phyloP scores from a whole-genome alignment of 768 basidiomycete genomes.

The Dendrothele bispora region DNA sequence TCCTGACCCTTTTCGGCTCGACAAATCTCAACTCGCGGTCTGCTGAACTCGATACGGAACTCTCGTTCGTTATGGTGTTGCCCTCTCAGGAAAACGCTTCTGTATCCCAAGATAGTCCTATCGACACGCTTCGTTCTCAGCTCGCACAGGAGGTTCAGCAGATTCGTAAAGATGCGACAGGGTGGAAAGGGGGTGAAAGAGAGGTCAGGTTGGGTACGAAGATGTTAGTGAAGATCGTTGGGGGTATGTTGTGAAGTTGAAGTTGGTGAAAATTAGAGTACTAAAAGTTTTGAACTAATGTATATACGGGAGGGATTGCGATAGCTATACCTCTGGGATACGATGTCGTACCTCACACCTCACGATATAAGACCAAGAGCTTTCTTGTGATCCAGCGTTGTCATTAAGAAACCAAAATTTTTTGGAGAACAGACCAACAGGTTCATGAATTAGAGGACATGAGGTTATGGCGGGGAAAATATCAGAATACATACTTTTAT shows the following conservation, averaged over 20 bases:
- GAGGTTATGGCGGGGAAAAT: too few species aligned
- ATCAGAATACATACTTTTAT: too few species aligned
- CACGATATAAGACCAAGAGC: too few species aligned
- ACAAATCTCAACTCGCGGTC: slow-evolving; percentile 94
- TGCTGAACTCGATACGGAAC: slow-evolving; percentile 85
- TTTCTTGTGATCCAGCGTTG: too few species aligned
- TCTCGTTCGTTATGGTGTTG: slow-evolving; percentile 83
- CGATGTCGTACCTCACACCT: too few species aligned
- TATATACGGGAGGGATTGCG: too few species aligned
- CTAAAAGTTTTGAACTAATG: too few species aligned
- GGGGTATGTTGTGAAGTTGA: slow-evolving; percentile 77
- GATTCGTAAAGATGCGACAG: slow-evolving; percentile 46
- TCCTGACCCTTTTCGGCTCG: slow-evolving; percentile 87
- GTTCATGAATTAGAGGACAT: too few species aligned
- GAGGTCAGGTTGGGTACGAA: slow-evolving; percentile 65
- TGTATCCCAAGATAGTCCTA: slow-evolving; percentile 12
- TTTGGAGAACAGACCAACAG: too few species aligned
- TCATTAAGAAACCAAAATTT: too few species aligned
- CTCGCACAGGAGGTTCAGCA: slow-evolving; percentile 55
- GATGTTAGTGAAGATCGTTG: slow-evolving; percentile 59
- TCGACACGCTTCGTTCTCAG: slow-evolving; percentile 38
- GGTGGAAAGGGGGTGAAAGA: slow-evolving; percentile 62
- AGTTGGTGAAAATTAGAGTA: too few species aligned
- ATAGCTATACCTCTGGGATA: too few species aligned
- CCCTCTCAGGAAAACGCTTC: slow-evolving; percentile 39